Base-by-base conservation (phyloP, 2,329 filamentous ascomycete genomes). In the Paraphoma chrysanthemicola region DNA sequence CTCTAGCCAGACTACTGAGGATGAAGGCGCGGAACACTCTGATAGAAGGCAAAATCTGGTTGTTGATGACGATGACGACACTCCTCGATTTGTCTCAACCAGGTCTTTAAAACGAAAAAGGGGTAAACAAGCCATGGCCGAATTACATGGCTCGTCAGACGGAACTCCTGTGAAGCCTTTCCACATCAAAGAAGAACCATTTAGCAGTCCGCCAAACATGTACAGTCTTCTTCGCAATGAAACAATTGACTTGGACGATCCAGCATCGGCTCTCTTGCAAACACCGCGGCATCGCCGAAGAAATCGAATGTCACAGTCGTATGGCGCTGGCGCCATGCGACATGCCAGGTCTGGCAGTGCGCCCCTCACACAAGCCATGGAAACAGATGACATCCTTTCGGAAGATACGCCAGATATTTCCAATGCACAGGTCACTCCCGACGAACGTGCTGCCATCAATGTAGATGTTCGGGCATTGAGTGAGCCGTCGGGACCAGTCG, bases 1-100 rank as follows among this genome's bases (percentile, higher is more conserved):
- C 12, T 82, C 80, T 1, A 81, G 79, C 53, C 80, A 82, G 59
- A 81, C 77, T 2, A 82, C 80, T 5, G 75, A 77, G 47, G 72
- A 74, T 42, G 76, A 78, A 48, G 58, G 47, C 11, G 47, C 60
- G 10, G 63, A 71, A 10, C 64, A 69, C 33, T 49, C 31, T 29
- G 45, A 51, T 46, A 48, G 31, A 43, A 44, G 43, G 6, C 53
- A 55, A 17, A 57, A 54, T 10, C 38, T 30, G 12, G 53, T 51
- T 7, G 43, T 51, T 17, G 56, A 55, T 8, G 68, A 69, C 12
- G 72, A 76, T n/a, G 77, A 80, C n/a, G 74, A 77, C 44, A 60
- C 72, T 14, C 80, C 80, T 4, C 60, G 78, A 18, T 65, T 82
- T 29, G 69, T 82, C 0, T 81, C 76, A 8, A 71, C 74, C 44